Evolutionary conservation across 352 stramenopile genomes (phyloP).

Genomic region (Plasmopara halstedii): DNA sequence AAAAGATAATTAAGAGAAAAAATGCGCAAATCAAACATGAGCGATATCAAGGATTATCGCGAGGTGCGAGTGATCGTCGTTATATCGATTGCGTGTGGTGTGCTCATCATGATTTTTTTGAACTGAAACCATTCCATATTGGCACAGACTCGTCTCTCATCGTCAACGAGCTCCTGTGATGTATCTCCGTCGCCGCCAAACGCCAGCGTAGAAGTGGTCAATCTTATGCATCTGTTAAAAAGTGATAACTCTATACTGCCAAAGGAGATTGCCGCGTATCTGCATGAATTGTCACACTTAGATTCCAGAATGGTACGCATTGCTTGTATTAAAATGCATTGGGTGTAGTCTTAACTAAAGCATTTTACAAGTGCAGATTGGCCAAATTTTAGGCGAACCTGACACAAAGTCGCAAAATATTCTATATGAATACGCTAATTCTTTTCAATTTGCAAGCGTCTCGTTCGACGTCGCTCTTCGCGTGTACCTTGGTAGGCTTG

Average conservation of each 20-base stretch:
- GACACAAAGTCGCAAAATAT: slow-evolving; percentile 49
- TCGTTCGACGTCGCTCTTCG: slow-evolving; percentile 60
- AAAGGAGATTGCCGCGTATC: slow-evolving; percentile 50
- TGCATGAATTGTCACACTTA: slow-evolving; percentile 57
- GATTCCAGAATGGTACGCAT: slow-evolving; percentile 53
- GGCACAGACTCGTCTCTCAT: slow-evolving; percentile 4
- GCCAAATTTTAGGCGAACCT: slow-evolving; percentile 56
- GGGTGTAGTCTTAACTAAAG: not conserved
- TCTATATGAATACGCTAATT: slow-evolving; percentile 64
- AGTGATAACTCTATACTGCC: slow-evolving; percentile 38
- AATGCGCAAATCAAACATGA: slow-evolving; percentile 5
- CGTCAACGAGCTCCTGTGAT: slow-evolving; percentile 10
- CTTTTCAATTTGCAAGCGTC: slow-evolving; percentile 54
- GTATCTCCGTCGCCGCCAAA: slow-evolving; percentile 8
- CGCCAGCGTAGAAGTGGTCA: slow-evolving; percentile 14
- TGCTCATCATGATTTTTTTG: no score
- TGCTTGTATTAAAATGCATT: not conserved
- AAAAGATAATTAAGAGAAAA: not conserved
- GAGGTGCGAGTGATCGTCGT: no score
- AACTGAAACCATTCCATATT: no score
- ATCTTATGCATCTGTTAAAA: slow-evolving; percentile 39
- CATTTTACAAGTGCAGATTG: slow-evolving; percentile 26
- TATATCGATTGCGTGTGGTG: no score
- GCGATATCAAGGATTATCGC: slow-evolving; percentile 7
- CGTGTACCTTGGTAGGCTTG: slow-evolving; percentile 66